Conservation (phyloP, 306 rosid species). For the Dryas alaskensis region DNA sequence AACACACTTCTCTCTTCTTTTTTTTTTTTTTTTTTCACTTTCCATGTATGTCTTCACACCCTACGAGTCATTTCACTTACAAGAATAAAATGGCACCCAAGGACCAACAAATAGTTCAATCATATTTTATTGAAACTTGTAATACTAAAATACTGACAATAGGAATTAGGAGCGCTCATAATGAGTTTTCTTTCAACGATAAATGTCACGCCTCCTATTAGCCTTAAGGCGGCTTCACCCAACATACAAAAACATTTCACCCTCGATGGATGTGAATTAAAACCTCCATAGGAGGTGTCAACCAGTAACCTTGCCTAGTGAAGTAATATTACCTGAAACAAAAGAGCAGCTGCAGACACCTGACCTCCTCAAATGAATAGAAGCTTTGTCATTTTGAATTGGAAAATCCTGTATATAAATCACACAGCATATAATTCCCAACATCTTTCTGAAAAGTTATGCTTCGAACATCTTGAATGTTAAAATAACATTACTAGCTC, state of each 20-base stretch:
- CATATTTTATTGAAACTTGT: not conserved
- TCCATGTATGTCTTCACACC: not conserved
- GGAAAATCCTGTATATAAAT: constrained; percentile 64
- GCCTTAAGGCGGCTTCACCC: constrained; percentile 2
- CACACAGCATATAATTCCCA: constrained; percentile 55
- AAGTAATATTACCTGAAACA: constrained; percentile 47
- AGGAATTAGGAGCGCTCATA: not conserved
- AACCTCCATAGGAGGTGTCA: constrained; percentile 7
- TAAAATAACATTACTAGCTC: constrained; percentile 40
- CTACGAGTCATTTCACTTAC: constrained; percentile 12
- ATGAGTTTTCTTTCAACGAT: not conserved
- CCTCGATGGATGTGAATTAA: not conserved
- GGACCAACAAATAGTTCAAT: not conserved
- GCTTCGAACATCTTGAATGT: constrained; percentile 42
- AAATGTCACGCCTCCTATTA: not conserved
- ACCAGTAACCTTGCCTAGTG: constrained; percentile 3
- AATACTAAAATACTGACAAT: not conserved
- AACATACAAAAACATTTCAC: not conserved
- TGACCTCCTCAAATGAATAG: constrained; percentile 48
- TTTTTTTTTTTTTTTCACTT: not conserved
- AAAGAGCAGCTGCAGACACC: constrained; percentile 49
- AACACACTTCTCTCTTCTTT: not conserved
- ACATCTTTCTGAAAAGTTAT: constrained; percentile 30
- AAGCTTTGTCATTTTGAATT: constrained; percentile 43
- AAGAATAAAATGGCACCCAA: not conserved